phyloP scores from a whole-genome alignment of 345 rosid species.

The Limnanthes douglasii region DNA sequence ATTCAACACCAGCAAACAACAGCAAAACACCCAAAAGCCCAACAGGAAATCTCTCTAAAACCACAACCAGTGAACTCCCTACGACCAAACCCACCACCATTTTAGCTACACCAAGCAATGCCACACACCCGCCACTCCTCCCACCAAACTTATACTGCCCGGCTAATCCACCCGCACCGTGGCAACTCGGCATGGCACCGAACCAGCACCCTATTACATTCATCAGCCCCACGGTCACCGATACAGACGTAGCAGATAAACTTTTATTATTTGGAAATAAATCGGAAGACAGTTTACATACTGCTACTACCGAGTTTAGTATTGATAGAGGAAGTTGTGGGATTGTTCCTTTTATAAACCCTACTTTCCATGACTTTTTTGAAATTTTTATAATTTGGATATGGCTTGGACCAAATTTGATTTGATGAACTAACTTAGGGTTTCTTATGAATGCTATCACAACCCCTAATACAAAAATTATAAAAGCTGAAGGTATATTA shows the following conservation, averaged over 20 bases:
- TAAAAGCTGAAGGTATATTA: constrained; percentile 56
- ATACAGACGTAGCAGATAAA: constrained; percentile 51
- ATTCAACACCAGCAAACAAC: constrained; percentile 64
- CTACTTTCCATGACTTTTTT: constrained; percentile 54
- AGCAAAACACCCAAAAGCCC: constrained; percentile 61
- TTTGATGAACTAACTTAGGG: constrained; percentile 26
- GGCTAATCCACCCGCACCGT: constrained; percentile 80
- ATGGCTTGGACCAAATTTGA: constrained; percentile 51
- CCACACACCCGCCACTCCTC: constrained; percentile 79
- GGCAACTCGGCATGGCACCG: constrained; percentile 86
- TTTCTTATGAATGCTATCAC: constrained; percentile 43
- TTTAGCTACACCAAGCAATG: constrained; percentile 50
- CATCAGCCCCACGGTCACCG: constrained; percentile 63
- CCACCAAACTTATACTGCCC: constrained; percentile 91
- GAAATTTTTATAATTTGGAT: constrained; percentile 27
- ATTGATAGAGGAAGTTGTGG: constrained; percentile 79
- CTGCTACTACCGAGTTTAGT: constrained; percentile 75
- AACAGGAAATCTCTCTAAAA: constrained; percentile 61
- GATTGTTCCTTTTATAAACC: constrained; percentile 63
- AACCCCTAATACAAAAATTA: constrained; percentile 57
- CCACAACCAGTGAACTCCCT: constrained; percentile 51
- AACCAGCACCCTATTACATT: constrained; percentile 85
- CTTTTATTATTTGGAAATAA: constrained; percentile 65
- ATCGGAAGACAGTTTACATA: constrained; percentile 64
- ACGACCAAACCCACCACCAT: constrained; percentile 43